Percentiles rank a stretch among this genome's conserved stretches.
Evolutionary conservation across 345 rosid genomes (phyloP).

Genomic region (Eutrema heterophyllum): DNA sequence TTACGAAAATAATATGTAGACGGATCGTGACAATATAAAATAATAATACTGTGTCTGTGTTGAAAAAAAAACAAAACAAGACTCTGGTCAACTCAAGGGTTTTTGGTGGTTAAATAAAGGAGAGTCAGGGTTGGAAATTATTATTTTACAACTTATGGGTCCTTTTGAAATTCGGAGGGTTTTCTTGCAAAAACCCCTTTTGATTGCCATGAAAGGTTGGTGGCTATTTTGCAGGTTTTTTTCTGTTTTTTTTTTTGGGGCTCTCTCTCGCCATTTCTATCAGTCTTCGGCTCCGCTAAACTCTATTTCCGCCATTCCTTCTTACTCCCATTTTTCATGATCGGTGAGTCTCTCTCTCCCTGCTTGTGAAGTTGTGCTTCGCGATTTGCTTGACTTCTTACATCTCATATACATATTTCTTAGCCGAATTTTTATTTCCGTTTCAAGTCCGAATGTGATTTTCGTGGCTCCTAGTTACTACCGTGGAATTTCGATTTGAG

Average conservation of each 20-base stretch:
- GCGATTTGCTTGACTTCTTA: background rate
- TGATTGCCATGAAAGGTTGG: background rate
- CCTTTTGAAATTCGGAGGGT: background rate
- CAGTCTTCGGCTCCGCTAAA: background rate
- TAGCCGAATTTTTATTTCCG: background rate
- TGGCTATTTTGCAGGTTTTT: background rate
- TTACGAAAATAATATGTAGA: too few relatives aligned
- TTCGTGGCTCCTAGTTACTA: background rate
- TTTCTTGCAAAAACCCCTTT: background rate
- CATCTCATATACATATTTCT: too few relatives aligned
- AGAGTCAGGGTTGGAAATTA: too few relatives aligned
- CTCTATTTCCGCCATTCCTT: background rate
- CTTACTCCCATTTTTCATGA: background rate
- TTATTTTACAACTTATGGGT: too few relatives aligned
- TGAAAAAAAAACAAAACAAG: too few relatives aligned
- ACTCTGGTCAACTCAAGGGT: too few relatives aligned
- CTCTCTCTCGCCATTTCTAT: background rate
- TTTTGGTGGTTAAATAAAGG: too few relatives aligned
- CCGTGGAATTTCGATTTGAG: background rate
- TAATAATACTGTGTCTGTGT: too few relatives aligned
- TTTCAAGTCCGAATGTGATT: background rate
- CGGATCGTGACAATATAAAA: too few relatives aligned
- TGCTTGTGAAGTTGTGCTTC: background rate
- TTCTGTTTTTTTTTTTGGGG: too few relatives aligned
- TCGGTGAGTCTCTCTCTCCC: background rate